These are phyloP conservation scores for Colletotrichum phormii DNA, from an alignment of 2,329 filamentous ascomycete genomes.

Conservation along the genomic window DNA sequence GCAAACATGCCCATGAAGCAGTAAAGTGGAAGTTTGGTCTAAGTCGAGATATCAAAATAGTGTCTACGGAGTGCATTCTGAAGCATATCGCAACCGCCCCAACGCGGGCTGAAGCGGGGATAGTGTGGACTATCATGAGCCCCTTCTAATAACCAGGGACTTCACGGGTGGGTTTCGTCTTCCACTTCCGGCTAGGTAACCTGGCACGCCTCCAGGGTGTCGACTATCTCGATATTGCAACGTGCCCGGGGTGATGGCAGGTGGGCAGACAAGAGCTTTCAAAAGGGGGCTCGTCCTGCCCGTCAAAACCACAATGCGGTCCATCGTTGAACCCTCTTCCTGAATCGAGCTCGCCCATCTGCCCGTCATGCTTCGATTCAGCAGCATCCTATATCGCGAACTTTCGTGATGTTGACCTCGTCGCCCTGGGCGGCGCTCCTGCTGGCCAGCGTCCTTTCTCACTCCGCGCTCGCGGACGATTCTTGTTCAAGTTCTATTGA, in stretches of 20 bases:
- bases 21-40: not conserved
- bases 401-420: conserved; percentile 30
- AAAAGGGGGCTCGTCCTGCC: conserved; percentile 24
- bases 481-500: conserved; percentile 16
- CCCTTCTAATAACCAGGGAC: conserved; percentile 31
- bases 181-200: conserved; percentile 16
- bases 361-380: conserved; percentile 33
- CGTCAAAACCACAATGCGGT: conserved; percentile 12
- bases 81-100: not conserved
- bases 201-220: conserved; percentile 22
- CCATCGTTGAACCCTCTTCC: not conserved
- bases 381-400: conserved; percentile 12
- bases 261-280: conserved; percentile 18
- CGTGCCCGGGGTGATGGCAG: not conserved
- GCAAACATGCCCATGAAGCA: not conserved
- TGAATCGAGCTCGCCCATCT: not conserved
- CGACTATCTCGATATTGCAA: conserved; percentile 26
- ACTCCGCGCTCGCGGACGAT: conserved; percentile 22
- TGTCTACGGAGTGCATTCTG: not conserved
- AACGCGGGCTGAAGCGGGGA: conserved; percentile 17
- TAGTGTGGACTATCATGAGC: conserved; percentile 33
- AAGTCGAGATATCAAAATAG: not conserved
- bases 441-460: conserved; percentile 34
- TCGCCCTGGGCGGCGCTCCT: conserved; percentile 30
- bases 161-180: conserved; percentile 29